Conservation (phyloP, 768 basidiomycete species). For the Trametopsis cervina region DNA sequence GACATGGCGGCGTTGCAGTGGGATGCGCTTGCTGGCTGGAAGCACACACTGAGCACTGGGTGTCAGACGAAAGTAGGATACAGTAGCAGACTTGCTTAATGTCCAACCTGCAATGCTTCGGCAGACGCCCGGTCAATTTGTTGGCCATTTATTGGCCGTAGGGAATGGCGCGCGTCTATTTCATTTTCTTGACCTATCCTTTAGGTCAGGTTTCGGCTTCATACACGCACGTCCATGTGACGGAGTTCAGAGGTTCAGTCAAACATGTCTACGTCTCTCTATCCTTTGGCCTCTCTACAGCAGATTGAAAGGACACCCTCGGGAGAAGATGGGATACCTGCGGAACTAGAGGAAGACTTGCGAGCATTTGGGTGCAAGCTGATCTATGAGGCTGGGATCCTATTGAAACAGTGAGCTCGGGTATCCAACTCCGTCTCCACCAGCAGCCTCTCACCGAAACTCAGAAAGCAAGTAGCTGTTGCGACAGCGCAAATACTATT, state of each 20-base stretch:
- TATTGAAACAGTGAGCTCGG: conserved; percentile 74
- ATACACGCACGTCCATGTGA: too few relatives aligned
- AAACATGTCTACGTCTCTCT: conserved; percentile 31
- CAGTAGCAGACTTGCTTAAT: too few relatives aligned
- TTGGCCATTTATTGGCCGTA: too few relatives aligned
- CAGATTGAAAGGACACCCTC: conserved; percentile 84
- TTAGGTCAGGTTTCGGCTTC: too few relatives aligned
- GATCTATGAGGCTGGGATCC: conserved; percentile 89
- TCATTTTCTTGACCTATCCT: too few relatives aligned
- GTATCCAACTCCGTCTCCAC: too few relatives aligned
- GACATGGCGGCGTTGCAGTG: conserved; percentile 21
- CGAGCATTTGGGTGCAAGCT: conserved; percentile 89
- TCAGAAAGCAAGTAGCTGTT: conserved; percentile 94
- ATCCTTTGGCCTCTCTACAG: conserved; percentile 76
- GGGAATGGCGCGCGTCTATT: too few relatives aligned
- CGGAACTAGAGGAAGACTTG: conserved; percentile 80
- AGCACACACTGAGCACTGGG: too few relatives aligned
- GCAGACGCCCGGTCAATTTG: neutral
- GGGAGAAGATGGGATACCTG: conserved; percentile 71
- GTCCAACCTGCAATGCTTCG: neutral
- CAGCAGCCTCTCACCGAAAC: too few relatives aligned
- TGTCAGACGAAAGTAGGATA: too few relatives aligned
- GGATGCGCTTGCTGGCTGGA: too few relatives aligned
- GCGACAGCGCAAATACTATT: conserved; percentile 95
- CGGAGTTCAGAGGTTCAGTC: too few relatives aligned